phyloP scores from a whole-genome alignment of 2,329 filamentous ascomycete species.

The Penicillium palitans region DNA sequence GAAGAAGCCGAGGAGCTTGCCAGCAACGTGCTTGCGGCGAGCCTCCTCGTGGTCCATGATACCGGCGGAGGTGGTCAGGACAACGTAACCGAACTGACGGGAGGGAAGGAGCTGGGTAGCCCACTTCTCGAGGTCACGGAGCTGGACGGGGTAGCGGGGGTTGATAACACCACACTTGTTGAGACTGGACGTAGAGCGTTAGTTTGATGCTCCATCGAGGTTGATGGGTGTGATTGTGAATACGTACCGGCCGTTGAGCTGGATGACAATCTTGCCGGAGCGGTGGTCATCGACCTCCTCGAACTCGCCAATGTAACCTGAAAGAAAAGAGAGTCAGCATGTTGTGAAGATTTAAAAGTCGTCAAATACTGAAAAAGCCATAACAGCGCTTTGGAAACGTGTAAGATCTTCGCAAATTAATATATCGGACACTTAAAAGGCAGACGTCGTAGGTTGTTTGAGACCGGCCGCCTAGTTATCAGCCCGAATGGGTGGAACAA shows the following conservation, averaged over 20 bases:
- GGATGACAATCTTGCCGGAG: conserved; percentile 99
- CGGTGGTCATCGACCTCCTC: conserved; percentile 99
- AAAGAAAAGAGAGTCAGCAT: conserved; percentile 58
- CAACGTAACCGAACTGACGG: conserved; percentile 99
- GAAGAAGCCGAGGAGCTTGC: conserved; percentile 99
- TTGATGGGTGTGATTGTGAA: neutral
- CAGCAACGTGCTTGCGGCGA: conserved; percentile 95
- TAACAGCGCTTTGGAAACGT: conserved; percentile 72
- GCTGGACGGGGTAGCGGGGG: conserved; percentile 98
- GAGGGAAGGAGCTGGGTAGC: conserved; percentile 97
- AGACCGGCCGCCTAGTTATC: conserved; percentile 99
- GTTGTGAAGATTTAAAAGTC: conserved; percentile 95
- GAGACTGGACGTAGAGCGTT: conserved; percentile 51
- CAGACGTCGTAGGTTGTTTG: conserved; percentile 78
- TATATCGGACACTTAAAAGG: conserved; percentile 99
- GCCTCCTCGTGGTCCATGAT: conserved; percentile 99
- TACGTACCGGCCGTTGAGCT: conserved; percentile 85
- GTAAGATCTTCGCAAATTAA: conserved; percentile 87
- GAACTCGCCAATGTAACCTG: conserved; percentile 99
- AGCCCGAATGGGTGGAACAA: conserved; percentile 69
- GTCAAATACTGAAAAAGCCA: conserved; percentile 62
- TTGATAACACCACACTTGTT: conserved; percentile 99
- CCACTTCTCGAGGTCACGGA: conserved; percentile 98
- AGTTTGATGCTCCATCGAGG: conserved; percentile 13
- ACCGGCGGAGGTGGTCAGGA: conserved; percentile 97